These are phyloP conservation scores for Austropuccinia psidii DNA, from an alignment of 1,284 basidiomycete species.

Conservation along the genomic window DNA sequence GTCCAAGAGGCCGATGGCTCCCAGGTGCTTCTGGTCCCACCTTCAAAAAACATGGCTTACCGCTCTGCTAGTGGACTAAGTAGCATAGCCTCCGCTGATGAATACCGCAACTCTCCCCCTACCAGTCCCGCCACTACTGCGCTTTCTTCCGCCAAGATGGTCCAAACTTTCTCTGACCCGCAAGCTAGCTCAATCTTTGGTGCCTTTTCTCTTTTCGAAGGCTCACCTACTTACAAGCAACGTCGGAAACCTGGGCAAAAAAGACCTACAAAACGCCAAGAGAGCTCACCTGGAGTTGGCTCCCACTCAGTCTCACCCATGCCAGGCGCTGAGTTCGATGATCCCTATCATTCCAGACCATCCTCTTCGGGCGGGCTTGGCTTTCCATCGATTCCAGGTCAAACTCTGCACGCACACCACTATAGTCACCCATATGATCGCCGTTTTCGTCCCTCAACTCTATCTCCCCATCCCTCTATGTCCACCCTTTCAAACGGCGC, in stretches of 20 bases:
- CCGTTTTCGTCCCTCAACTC: conserved; percentile 37
- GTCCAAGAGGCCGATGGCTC: conserved; percentile 35
- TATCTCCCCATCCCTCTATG: conserved; percentile 1
- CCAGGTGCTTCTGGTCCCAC: conserved; percentile 28
- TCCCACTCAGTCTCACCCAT: conserved; percentile 36
- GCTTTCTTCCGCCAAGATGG: conserved; percentile 42
- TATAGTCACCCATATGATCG: conserved; percentile 39
- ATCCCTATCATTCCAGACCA: conserved; percentile 28
- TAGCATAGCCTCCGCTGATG: conserved; percentile 48
- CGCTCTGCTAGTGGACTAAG: conserved; percentile 44
- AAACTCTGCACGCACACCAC: background rate
- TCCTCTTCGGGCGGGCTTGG: conserved; percentile 22
- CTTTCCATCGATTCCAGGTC: background rate
- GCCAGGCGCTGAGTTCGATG: conserved; percentile 27
- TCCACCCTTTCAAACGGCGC: conserved; percentile 10
- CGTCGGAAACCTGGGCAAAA: conserved; percentile 63
- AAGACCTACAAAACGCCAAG: conserved; percentile 15
- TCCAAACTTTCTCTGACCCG: conserved; percentile 42
- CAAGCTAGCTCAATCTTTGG: conserved; percentile 54
- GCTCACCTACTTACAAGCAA: conserved; percentile 74
- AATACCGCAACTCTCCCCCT: conserved; percentile 47
- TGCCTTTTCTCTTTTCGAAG: conserved; percentile 68
- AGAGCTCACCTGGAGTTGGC: conserved; percentile 27
- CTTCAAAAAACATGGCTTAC: conserved; percentile 25
- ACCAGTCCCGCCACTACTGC: conserved; percentile 41